Evolutionary conservation across 139 green algal species (phyloP), one percentile per base, ranked within the genome.

Genomic region (Chlamydomonas sp.): DNA sequence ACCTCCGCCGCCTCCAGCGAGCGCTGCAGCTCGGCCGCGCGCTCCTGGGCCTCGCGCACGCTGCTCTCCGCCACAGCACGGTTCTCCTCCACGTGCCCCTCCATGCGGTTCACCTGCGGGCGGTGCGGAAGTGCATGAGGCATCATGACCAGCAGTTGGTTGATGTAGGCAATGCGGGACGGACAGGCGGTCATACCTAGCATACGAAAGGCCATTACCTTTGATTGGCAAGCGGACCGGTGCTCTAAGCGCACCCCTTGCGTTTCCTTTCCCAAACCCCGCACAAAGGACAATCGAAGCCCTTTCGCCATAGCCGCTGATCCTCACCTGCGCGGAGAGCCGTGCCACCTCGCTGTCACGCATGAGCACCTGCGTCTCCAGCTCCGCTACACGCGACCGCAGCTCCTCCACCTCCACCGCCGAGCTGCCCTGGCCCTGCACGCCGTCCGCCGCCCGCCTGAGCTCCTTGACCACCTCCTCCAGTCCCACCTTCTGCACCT

Each of bases 291-390:
- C 31, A 49, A 49, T 49, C 31, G 31, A 49, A 49, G 31, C 31
- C 31, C 31, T 49, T 49, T 49, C 31, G 69, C 18, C 18, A 17
- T 31, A 76, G 69, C 17, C 17, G 18, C 69, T 80, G 17, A 15
- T 62, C 20, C 73, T 4, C 74, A 89, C 85, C 86, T 87, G 79
- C 7, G 86, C 12, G 2, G 72, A 73, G 62, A 90, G 73, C 6
- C 80, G 86, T 10, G 86, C 64, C 4, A 86, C 1, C 72, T 90
- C 86, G 0, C 79, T 80, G 63, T 87, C 79, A 0, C 66, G n/a
- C 86, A 90, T 90, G 12, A 90, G 80, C 31, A 85, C 67, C 60
- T 79, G 80, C 59, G 87, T 83, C 80, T 87, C 87, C 20, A 84
- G 75, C 58, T 90, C 87, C 5, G 18, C 75, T 20, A 76, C 64